Evolutionary conservation across 176 grass and related monocot species (phyloP).

Genomic region (Stipa capillata): DNA sequence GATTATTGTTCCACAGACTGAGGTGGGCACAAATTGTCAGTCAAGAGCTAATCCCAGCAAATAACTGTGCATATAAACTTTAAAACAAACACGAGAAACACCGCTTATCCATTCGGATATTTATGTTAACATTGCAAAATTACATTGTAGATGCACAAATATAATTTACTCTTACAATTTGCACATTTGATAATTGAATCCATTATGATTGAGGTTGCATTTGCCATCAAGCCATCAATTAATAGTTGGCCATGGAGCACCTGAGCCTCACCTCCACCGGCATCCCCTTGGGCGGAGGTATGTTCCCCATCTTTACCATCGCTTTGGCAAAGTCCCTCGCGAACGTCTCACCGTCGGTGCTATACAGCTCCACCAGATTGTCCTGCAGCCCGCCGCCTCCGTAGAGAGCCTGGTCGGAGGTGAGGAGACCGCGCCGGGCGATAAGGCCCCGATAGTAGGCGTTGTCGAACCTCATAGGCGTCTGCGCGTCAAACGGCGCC

Average conservation of each 20-base stretch:
- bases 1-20: too few relatives aligned
- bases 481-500: conserved; percentile 20
- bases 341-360: conserved; percentile 9
- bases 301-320: conserved; percentile 54
- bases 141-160: too few relatives aligned
- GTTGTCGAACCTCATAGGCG: conserved; percentile 19
- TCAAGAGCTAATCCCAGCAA: too few relatives aligned
- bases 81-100: too few relatives aligned
- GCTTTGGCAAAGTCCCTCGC: conserved; percentile 25
- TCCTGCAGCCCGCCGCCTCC: conserved; percentile 2
- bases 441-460: too few relatives aligned
- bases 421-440: too few relatives aligned
- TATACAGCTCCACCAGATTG: conserved; percentile 23
- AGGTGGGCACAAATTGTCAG: too few relatives aligned
- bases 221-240: neutral
- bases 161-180: neutral
- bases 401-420: conserved; percentile 54
- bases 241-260: conserved; percentile 37
- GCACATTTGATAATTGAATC: neutral
- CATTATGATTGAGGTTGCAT: neutral
- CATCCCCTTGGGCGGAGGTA: conserved; percentile 19
- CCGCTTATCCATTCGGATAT: too few relatives aligned
- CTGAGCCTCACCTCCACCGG: conserved; percentile 38
- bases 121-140: too few relatives aligned
- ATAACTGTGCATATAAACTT: too few relatives aligned